Evolutionary conservation across 2,329 filamentous ascomycete species (phyloP), one percentile per base, ranked within the genome.

Genomic region (Pestalotiopsis sp.): DNA sequence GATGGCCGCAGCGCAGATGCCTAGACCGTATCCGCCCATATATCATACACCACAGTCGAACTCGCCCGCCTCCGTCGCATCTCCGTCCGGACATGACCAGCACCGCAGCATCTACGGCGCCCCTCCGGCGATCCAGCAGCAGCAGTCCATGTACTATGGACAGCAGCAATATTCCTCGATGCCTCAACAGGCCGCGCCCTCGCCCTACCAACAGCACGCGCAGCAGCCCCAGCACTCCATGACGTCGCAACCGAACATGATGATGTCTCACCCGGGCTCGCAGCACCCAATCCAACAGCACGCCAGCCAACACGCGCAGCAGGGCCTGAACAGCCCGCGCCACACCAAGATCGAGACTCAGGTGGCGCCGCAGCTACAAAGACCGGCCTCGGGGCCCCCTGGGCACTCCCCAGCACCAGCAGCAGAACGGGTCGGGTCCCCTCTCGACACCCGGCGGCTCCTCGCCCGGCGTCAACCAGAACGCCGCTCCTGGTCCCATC

Each of bases 41-140:
- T 98, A 98, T 80, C 94, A 98, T 81, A 97, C 95, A 20, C 94
- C 95, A 67, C 95, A 98, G 83, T 97, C 95, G 68, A 97, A 95
- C 81, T 97, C 95, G 67, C 95, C 95, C 63, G 94, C 94, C 52
- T 97, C 95, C 65, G 95, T 98, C 75, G 93, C 95, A 72, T 98
- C 95, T 41, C 92, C 94, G 25, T 94, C 94, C 69, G 88, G 90
- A 68, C 94, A 97, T 81, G 95, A 98, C 78, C 94, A 95, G 77
- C 94, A 97, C 83, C 88, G 95, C 74, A 91, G 90, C 76, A 89
- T 98, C 78, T 98, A 98, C 81, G 91, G 90, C 45, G 92, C 95
- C 76, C 91, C 92, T 65, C 38, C 61, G 20, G 84, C 92, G 68
- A 93, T 96, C 80, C 89, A 97, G 81, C 88, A 93, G 74, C 93